Percentiles rank a stretch among this genome's conserved stretches.
Evolutionary conservation across 2,329 filamentous ascomycete genomes (phyloP).

Genomic region (Claviceps africana): DNA sequence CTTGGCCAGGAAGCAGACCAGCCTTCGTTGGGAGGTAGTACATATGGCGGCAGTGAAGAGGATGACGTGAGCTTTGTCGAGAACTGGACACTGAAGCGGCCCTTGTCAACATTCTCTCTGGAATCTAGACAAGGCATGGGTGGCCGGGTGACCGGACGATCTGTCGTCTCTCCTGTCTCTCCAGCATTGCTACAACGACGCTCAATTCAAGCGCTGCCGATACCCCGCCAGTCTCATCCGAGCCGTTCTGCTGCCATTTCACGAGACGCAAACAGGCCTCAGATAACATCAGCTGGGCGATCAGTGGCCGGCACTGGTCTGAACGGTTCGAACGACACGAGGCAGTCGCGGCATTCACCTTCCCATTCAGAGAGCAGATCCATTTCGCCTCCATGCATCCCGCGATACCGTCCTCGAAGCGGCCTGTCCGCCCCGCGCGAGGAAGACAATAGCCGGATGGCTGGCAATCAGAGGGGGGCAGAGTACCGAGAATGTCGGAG

Average conservation of each 20-base stretch:
- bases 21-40: background rate
- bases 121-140: background rate
- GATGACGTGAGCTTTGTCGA: background rate
- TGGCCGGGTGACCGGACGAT: background rate
- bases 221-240: background rate
- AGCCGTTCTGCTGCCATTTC: background rate
- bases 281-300: background rate
- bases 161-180: background rate
- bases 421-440: background rate
- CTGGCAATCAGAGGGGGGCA: background rate
- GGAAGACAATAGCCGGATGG: background rate
- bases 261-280: background rate
- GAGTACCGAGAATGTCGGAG: background rate
- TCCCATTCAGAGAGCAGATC: background rate
- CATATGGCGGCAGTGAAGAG: background rate
- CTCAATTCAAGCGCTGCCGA: background rate
- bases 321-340: background rate
- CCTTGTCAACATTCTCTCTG: background rate
- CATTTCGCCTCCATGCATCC: slow-evolving; percentile 6
- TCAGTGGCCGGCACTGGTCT: background rate
- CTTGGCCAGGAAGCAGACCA: background rate
- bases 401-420: slow-evolving; percentile 5
- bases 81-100: background rate
- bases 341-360: background rate
- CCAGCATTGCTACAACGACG: background rate